phyloP scores from a whole-genome alignment of 108 stramenopile genomes.

The Conticribra weissflogii region DNA sequence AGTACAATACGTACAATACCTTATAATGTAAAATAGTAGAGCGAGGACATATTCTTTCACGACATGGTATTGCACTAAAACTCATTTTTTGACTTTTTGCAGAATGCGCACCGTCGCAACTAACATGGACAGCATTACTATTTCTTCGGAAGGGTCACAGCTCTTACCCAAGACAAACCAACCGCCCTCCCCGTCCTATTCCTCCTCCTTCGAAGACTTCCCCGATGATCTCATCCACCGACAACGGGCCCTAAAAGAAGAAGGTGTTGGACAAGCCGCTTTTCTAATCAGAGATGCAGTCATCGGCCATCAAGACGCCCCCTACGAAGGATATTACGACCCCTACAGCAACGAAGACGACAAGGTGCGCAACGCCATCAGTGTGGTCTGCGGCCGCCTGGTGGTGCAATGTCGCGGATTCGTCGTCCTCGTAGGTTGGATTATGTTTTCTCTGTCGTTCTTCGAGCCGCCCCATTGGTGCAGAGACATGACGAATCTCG shows the following conservation, averaged over 20 bases:
- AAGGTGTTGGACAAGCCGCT: conserved; percentile 61
- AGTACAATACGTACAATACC: no score
- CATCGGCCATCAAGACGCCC: conserved; percentile 50
- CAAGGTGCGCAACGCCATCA: conserved; percentile 12
- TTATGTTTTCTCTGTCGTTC: conserved; percentile 60
- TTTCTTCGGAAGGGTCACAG: no score
- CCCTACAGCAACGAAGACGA: conserved; percentile 52
- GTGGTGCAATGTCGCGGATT: conserved; percentile 31
- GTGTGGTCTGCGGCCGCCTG: conserved; percentile 51
- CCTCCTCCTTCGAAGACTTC: background rate
- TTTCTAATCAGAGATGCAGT: conserved; percentile 72
- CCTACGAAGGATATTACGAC: conserved; percentile 59
- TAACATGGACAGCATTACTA: no score
- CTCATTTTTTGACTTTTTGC: no score
- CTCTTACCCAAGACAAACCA: no score
- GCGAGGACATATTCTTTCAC: no score
- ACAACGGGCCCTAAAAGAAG: conserved; percentile 12
- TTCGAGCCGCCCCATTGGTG: conserved; percentile 85
- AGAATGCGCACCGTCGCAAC: no score
- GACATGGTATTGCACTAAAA: no score
- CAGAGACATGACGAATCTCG: no score
- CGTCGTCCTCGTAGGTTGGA: conserved; percentile 36
- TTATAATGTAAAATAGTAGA: no score
- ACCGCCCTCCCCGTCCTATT: background rate
- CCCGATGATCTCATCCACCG: background rate